Base-by-base conservation (phyloP, 306 rosid genomes). In the Quercus variabilis region DNA sequence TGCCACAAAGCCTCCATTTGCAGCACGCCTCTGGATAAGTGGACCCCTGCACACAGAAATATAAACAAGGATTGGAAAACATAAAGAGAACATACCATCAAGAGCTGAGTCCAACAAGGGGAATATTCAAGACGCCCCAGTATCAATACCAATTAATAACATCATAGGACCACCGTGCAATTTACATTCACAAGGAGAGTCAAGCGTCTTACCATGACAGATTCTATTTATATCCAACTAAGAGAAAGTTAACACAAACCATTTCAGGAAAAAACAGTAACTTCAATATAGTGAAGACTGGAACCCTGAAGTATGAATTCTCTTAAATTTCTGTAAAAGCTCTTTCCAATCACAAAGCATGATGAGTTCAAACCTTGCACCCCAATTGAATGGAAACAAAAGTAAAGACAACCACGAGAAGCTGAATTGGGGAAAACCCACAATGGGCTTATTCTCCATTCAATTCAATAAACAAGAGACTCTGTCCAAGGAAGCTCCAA, bases 41-140 rank as follows among this genome's bases (percentile, higher is more conserved):
- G 91, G 88, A 69, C 76, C 82, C 90, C 99, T 94, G 93, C 89
- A 89, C 62, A 76, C 64, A 84, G 55, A 65, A 82, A 79, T 19
- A 49, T 41, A 31, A 23, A 59, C 49, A 77, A 79, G 70, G 69
- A 79, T 77, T 80, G 84, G 83, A 65, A 59, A 46, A 79, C 19
- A 65, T 73, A 82, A 57, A 75, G 69, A 64, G n/a, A 59, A 41
- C 46, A 19, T 14, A 49, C 17, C 43, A 62, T 51, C 8, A 28
- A 63, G 57, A 57, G 72, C 35, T 69, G 30, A 28, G 43, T 71
- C 81, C 74, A 74, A 60, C 71, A 58, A 76, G 74, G 64, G 56
- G 81, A 56, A 73, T 9, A 76, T 60, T 78, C 82, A 64, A 60
- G 49, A 51, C 31, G 73, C 55, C 85, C 55, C 86, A 52, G 65